Evolutionary conservation across 1,139 yeast species (phyloP).

Genomic region (Hyphopichia pseudoburtonii): DNA sequence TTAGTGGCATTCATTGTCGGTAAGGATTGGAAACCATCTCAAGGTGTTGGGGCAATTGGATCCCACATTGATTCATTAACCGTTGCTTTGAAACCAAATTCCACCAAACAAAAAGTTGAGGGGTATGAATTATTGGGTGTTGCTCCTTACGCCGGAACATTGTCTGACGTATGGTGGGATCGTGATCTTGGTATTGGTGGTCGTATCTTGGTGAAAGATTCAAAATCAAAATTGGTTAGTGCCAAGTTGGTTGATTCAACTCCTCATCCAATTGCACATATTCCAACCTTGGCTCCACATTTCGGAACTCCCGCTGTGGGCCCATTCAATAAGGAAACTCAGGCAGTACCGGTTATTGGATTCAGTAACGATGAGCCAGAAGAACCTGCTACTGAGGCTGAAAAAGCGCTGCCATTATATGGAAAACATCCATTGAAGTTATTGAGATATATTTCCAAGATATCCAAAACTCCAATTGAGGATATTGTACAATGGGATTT

Average conservation of each 20-base stretch:
- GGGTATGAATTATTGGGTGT: constrained; percentile 66
- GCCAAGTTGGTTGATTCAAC: constrained; percentile 54
- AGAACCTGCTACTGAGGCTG: constrained; percentile 55
- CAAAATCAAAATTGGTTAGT: constrained; percentile 28
- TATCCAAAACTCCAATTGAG: constrained; percentile 47
- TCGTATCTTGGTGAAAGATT: constrained; percentile 45
- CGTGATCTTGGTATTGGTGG: constrained; percentile 72
- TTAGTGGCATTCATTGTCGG: constrained; percentile 61
- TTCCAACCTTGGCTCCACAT: constrained; percentile 68
- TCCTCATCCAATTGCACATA: constrained; percentile 63
- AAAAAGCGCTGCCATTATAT: constrained; percentile 57
- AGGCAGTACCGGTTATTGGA: constrained; percentile 63
- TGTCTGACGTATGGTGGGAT: constrained; percentile 59
- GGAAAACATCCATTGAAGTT: constrained; percentile 59
- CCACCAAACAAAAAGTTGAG: constrained; percentile 45
- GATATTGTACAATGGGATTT: constrained; percentile 59
- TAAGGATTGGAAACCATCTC: constrained; percentile 51
- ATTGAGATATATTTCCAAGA: constrained; percentile 54
- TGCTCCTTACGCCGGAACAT: constrained; percentile 65
- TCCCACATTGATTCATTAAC: constrained; percentile 62
- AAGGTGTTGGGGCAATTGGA: constrained; percentile 62
- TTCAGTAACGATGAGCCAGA: constrained; percentile 30
- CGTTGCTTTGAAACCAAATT: constrained; percentile 57
- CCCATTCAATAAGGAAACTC: constrained; percentile 60
- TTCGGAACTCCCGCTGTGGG: constrained; percentile 53